Conservation (phyloP, 225 moss, liverwort and hornwort genomes). For the Sphagnum tenellum region DNA sequence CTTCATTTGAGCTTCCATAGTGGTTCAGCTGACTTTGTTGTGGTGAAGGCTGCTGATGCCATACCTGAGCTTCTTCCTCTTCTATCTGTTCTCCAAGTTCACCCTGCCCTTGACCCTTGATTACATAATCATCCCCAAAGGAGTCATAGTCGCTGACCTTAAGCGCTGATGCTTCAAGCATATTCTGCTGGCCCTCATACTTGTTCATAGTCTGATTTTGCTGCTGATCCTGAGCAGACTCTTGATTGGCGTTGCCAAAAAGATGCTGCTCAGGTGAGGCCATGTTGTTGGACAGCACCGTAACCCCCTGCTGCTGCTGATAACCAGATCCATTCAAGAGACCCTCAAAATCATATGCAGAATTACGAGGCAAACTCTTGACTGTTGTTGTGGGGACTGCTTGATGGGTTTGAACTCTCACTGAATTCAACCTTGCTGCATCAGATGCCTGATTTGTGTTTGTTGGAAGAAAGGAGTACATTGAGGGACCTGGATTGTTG, state of each 20-base stretch:
- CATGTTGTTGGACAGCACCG: constrained; percentile 24
- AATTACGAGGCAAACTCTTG: constrained; percentile 39
- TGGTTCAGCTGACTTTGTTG: constrained; percentile 38
- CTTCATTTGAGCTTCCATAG: constrained; percentile 10
- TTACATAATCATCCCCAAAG: constrained; percentile 65
- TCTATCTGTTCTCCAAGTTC: constrained; percentile 66
- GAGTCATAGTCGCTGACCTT: constrained; percentile 95
- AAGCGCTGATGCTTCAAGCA: constrained; percentile 60
- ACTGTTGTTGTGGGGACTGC: constrained; percentile 22
- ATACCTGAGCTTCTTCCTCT: constrained; percentile 71
- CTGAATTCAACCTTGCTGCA: constrained; percentile 16
- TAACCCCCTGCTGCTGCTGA: constrained; percentile 21
- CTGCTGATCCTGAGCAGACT: constrained; percentile 25
- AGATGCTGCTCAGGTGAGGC: constrained; percentile 47
- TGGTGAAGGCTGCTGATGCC: constrained; percentile 56
- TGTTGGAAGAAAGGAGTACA: constrained; percentile 83
- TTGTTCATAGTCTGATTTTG: constrained; percentile 46
- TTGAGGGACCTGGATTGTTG: constrained; percentile 52
- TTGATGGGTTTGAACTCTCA: constrained; percentile 10
- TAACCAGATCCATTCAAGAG: constrained; percentile 69
- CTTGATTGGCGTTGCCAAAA: constrained; percentile 38
- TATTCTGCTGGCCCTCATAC: constrained; percentile 61
- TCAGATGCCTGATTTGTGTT: constrained; percentile 52
- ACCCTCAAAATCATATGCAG: constrained; percentile 70
- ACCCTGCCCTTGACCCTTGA: constrained; percentile 67